These are phyloP conservation scores for Cutaneotrichosporon arboriforme DNA, from an alignment of 1,284 basidiomycete species.

Conservation along the genomic window DNA sequence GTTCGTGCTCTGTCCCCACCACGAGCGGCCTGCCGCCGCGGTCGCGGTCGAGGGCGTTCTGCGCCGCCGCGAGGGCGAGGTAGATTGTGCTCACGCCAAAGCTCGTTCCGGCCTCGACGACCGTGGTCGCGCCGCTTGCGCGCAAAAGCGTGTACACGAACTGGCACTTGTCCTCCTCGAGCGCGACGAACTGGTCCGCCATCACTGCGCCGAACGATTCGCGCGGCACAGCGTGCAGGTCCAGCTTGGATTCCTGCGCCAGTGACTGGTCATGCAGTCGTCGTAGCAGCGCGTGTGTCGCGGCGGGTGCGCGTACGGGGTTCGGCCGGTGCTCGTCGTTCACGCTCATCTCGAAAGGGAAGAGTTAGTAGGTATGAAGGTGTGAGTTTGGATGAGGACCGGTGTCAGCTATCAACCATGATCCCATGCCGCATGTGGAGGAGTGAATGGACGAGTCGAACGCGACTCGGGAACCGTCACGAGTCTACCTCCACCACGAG, in stretches of 20 bases:
- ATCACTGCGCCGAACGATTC: conserved; percentile 20
- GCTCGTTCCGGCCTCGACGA: conserved; percentile 33
- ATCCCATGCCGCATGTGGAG: no score
- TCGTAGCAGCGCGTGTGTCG: conserved; percentile 18
- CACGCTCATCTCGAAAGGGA: no score
- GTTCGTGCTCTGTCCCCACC: conserved; percentile 32
- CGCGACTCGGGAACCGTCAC: no score
- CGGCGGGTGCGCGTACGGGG: conserved; percentile 11
- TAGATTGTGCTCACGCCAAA: conserved; percentile 36
- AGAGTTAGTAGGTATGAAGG: no score
- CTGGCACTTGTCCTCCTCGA: conserved; percentile 33
- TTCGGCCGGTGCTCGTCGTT: conserved; percentile 9
- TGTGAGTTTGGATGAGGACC: no score
- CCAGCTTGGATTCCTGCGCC: conserved; percentile 20
- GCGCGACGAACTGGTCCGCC: conserved; percentile 31
- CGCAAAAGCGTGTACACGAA: conserved; percentile 25
- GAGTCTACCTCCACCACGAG: no score
- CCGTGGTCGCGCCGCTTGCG: conserved; percentile 16
- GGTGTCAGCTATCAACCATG: no score
- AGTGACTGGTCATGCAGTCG: conserved; percentile 21
- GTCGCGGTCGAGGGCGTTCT: conserved; percentile 12
- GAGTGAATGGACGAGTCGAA: no score
- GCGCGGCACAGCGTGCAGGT: conserved; percentile 1
- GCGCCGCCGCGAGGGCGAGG: conserved; percentile 27
- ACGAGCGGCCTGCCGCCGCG: conserved; percentile 15